A percentile compares a stretch with the other conserved stretches of the same genome.
These are phyloP conservation scores for Colletotrichum lini DNA, from an alignment of 2,329 filamentous ascomycete genomes.

Conservation along the genomic window DNA sequence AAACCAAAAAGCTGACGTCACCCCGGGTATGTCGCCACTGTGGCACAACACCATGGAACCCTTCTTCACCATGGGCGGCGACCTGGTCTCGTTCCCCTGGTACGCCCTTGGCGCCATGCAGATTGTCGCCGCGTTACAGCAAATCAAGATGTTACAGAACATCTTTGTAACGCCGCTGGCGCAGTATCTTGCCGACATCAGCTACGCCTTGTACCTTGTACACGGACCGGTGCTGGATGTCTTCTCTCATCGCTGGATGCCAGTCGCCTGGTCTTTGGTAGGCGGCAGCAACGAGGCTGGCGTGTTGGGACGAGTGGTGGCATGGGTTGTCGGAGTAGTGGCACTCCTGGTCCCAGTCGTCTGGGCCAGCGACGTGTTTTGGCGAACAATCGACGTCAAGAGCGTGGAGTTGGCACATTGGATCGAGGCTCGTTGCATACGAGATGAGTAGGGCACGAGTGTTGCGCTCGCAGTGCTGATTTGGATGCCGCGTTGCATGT, in stretches of 20 bases:
- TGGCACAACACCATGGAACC: conserved; percentile 51
- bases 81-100: conserved; percentile 54
- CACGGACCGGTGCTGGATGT: conserved; percentile 66
- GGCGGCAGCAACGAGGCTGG: conserved; percentile 53
- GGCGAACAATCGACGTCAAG: conserved; percentile 67
- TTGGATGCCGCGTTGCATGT: neutral
- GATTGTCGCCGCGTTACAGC: conserved; percentile 51
- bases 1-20: conserved; percentile 52
- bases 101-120: conserved; percentile 54
- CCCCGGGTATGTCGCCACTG: conserved; percentile 52
- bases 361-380: conserved; percentile 72
- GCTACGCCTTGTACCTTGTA: conserved; percentile 71
- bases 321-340: conserved; percentile 57
- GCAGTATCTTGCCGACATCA: conserved; percentile 70
- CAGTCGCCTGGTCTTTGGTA: conserved; percentile 45
- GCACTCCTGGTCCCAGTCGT: conserved; percentile 57
- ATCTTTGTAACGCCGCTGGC: conserved; percentile 63
- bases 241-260: conserved; percentile 48
- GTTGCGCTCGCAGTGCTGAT: neutral
- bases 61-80: conserved; percentile 51
- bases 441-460: conserved; percentile 20
- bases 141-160: conserved; percentile 45
- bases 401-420: conserved; percentile 62
- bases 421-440: conserved; percentile 55
- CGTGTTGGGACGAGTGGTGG: conserved; percentile 49